These are phyloP conservation scores for Pseudozyma hubeiensis DNA, from an alignment of 1,284 basidiomycete species.

Conservation along the genomic window DNA sequence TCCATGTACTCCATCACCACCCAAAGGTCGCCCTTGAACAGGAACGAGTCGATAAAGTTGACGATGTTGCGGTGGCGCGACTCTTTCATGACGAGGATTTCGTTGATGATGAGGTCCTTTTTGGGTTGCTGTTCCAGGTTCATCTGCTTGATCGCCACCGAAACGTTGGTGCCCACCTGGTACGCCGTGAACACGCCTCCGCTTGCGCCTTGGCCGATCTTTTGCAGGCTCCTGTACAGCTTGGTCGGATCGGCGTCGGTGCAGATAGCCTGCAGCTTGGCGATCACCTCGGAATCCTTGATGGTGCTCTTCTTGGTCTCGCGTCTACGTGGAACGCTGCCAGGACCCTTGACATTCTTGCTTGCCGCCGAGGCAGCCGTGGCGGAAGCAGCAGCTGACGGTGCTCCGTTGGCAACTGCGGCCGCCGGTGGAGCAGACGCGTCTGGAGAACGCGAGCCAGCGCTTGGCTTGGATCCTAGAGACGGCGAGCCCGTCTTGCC, in stretches of 20 bases:
- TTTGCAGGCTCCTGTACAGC: constrained; percentile 89
- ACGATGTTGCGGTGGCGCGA: constrained; percentile 97
- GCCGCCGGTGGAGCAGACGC: constrained; percentile 6
- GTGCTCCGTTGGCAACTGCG: constrained; percentile 5
- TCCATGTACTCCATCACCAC: constrained; percentile 99
- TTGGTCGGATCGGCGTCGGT: constrained; percentile 96
- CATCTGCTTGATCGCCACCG: constrained; percentile 99
- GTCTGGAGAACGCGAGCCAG: constrained; percentile 6
- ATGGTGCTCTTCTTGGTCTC: constrained; percentile 78
- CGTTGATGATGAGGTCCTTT: constrained; percentile 99
- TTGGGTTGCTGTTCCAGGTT: constrained; percentile 99
- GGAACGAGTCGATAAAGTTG: constrained; percentile 98
- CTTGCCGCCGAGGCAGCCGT: constrained; percentile 9
- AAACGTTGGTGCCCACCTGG: constrained; percentile 90
- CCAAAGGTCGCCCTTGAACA: constrained; percentile 98
- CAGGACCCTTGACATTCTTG: constrained; percentile 34
- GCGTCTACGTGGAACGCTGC: constrained; percentile 75
- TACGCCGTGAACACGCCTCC: constrained; percentile 99
- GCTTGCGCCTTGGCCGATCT: constrained; percentile 98
- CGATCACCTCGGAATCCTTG: constrained; percentile 89
- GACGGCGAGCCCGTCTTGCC: constrained; percentile 18
- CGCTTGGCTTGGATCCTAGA: constrained; percentile 15
- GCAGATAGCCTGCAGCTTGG: constrained; percentile 90
- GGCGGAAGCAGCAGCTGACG: constrained; percentile 9
- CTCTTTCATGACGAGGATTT: constrained; percentile 98